A percentile compares a stretch with the other conserved stretches of the same genome.
Conservation (phyloP, 2,329 filamentous ascomycete species). For the Pyricularia grisea region DNA sequence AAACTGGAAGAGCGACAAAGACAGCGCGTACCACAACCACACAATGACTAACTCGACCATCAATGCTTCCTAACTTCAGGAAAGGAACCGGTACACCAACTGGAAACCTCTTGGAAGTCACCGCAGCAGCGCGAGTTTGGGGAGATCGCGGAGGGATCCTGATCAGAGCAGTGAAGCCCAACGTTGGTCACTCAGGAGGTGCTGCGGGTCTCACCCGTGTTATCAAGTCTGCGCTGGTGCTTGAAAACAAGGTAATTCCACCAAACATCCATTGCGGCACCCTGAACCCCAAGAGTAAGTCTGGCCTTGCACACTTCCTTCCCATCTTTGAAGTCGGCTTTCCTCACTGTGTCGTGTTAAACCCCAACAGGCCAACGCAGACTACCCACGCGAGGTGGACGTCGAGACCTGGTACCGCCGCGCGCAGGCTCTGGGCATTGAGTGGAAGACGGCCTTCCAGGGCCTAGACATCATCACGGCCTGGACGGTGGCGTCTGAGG, state of each 20-base stretch:
- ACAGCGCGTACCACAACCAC: too few relatives aligned
- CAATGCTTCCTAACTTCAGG: not conserved
- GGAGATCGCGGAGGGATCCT: slow-evolving; percentile 12
- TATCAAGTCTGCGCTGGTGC: slow-evolving; percentile 30
- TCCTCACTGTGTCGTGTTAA: not conserved
- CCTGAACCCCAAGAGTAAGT: slow-evolving; percentile 19
- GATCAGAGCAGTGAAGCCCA: slow-evolving; percentile 25
- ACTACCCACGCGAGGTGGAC: not conserved
- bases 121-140: slow-evolving; percentile 21
- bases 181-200: slow-evolving; percentile 33
- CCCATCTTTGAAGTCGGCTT: too few relatives aligned
- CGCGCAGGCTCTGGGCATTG: not conserved
- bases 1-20: slow-evolving; percentile 7
- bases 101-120: slow-evolving; percentile 26
- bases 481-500: not conserved
- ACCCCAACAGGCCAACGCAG: not conserved
- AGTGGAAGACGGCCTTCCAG: not conserved
- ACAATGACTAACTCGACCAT: too few relatives aligned
- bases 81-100: not conserved
- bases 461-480: not conserved
- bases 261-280: slow-evolving; percentile 26
- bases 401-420: not conserved
- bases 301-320: too few relatives aligned
- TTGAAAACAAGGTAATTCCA: slow-evolving; percentile 28
- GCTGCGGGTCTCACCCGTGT: slow-evolving; percentile 30